These are phyloP conservation scores for Beta corolliflora DNA, from an alignment of 179 eudicot species.

Conservation along the genomic window DNA sequence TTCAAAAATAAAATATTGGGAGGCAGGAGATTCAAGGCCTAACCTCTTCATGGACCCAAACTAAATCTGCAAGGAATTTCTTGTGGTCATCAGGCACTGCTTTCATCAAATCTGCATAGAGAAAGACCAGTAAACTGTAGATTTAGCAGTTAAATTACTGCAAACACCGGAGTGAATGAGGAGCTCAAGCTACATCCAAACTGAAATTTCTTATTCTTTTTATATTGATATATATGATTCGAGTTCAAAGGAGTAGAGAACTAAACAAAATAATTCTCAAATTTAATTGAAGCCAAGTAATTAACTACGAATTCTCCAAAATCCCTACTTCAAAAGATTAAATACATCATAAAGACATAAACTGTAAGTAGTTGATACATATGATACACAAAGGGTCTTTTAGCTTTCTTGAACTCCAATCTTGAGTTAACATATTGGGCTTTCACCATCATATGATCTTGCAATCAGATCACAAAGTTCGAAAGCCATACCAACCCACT, in stretches of 20 bases:
- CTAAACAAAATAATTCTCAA: no score
- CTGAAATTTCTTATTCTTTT: background rate
- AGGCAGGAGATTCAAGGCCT: slow-evolving; percentile 16
- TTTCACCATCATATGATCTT: background rate
- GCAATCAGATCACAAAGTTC: no score
- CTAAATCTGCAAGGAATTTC: slow-evolving; percentile 80
- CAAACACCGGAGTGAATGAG: background rate
- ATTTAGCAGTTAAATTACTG: background rate
- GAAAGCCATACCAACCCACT: background rate
- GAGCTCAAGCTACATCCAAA: background rate
- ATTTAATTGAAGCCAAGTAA: no score
- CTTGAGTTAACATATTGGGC: background rate
- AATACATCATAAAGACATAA: background rate
- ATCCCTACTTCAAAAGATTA: background rate
- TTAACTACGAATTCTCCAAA: background rate
- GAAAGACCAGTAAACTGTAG: slow-evolving; percentile 8
- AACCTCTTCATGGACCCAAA: slow-evolving; percentile 97
- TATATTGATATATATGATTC: no score
- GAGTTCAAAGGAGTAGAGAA: no score
- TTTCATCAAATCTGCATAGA: slow-evolving; percentile 56
- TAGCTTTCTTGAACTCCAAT: background rate
- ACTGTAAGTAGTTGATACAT: background rate
- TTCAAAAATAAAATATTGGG: background rate
- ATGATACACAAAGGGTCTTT: background rate
- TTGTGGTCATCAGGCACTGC: slow-evolving; percentile 90